Conservation (phyloP, 1,284 basidiomycete genomes). For the Phellopilus nigrolimitatus region DNA sequence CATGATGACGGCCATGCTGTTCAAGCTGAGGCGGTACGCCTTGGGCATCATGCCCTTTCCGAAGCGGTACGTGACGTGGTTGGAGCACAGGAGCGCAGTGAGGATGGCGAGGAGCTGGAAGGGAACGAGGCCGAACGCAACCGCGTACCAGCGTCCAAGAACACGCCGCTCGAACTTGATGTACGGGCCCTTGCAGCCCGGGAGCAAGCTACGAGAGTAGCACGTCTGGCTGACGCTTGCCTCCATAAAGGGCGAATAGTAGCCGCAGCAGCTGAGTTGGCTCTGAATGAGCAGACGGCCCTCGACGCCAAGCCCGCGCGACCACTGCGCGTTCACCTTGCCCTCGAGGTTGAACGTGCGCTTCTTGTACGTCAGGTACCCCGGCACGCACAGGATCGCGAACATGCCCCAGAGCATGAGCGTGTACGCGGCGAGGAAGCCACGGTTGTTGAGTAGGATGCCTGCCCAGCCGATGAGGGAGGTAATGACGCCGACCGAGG, state of each 20-base stretch:
- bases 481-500: constrained; percentile 44
- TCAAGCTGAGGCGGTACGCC: constrained; percentile 59
- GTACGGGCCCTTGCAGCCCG: constrained; percentile 60
- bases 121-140: constrained; percentile 53
- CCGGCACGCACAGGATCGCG: constrained; percentile 59
- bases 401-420: constrained; percentile 56
- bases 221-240: constrained; percentile 60
- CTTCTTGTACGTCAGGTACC: constrained; percentile 66
- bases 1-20: constrained; percentile 68
- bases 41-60: constrained; percentile 77
- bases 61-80: constrained; percentile 72
- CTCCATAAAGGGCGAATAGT: constrained; percentile 64
- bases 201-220: constrained; percentile 55
- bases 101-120: constrained; percentile 53
- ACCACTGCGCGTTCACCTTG: constrained; percentile 70
- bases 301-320: constrained; percentile 43
- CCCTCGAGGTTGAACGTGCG: constrained; percentile 68
- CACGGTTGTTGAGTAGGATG: constrained; percentile 60
- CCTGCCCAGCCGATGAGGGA: constrained; percentile 58
- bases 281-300: constrained; percentile 61
- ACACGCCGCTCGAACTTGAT: constrained; percentile 48
- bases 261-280: constrained; percentile 63
- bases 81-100: constrained; percentile 55
- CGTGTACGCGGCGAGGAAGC: constrained; percentile 57
- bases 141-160: constrained; percentile 53